Percentiles rank a stretch among this genome's conserved stretches.
phyloP scores from a whole-genome alignment of 176 grass and related monocot species.

The Ensete ventricosum region DNA sequence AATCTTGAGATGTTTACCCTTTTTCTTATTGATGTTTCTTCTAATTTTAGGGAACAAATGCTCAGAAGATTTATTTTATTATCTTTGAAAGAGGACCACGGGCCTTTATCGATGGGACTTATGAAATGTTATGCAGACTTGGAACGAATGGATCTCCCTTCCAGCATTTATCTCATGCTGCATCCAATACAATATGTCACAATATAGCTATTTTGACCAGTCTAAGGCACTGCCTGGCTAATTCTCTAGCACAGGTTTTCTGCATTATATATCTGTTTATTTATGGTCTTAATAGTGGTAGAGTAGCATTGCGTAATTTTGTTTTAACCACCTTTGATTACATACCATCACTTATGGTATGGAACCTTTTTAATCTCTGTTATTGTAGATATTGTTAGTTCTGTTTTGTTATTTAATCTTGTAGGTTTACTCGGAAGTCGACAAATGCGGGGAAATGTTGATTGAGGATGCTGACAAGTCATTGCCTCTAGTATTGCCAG shows the following conservation, averaged over 20 bases:
- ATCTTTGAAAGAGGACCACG: slow-evolving; percentile 86
- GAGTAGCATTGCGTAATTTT: neutral
- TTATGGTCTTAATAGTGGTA: no score
- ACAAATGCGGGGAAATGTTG: slow-evolving; percentile 47
- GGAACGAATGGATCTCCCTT: slow-evolving; percentile 33
- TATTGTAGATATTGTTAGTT: neutral
- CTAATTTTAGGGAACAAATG: slow-evolving; percentile 43
- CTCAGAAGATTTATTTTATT: slow-evolving; percentile 81
- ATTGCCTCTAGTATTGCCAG: slow-evolving; percentile 36
- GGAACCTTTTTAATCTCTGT: neutral
- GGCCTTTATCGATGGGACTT: slow-evolving; percentile 54
- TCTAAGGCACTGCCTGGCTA: slow-evolving; percentile 54
- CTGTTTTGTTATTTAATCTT: neutral
- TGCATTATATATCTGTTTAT: neutral
- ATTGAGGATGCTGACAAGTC: slow-evolving; percentile 73
- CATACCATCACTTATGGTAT: neutral
- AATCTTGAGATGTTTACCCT: neutral
- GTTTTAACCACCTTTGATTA: neutral
- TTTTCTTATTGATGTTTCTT: slow-evolving; percentile 22
- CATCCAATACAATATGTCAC: slow-evolving; percentile 60
- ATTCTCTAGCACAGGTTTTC: slow-evolving; percentile 75
- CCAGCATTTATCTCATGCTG: slow-evolving; percentile 47
- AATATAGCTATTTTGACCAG: slow-evolving; percentile 53
- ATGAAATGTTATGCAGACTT: slow-evolving; percentile 40
- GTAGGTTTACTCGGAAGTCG: slow-evolving; percentile 70